phyloP scores from a whole-genome alignment of 2,329 filamentous ascomycete genomes.

The Talaromyces sp. region DNA sequence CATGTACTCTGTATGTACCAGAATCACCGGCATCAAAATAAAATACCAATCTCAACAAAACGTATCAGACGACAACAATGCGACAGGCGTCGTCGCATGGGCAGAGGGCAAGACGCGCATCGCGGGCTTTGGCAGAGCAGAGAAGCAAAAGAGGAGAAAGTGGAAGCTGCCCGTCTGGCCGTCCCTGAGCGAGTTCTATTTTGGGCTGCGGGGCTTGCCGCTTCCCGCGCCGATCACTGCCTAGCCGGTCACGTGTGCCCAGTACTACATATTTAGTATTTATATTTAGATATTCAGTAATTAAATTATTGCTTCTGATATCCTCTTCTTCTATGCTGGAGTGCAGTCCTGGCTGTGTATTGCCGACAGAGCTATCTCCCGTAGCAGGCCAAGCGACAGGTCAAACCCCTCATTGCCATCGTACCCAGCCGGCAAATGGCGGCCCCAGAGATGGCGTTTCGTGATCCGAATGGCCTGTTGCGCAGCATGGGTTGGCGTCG shows the following conservation, averaged over 20 bases:
- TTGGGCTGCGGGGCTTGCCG: constrained; percentile 12
- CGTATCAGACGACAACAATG: background rate
- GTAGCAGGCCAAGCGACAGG: background rate
- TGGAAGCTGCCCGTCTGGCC: background rate
- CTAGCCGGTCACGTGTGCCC: no score
- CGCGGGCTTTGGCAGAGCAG: background rate
- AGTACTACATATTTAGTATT: no score
- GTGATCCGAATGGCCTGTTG: background rate
- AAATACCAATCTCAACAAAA: background rate
- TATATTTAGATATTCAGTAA: no score
- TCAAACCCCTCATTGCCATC: background rate
- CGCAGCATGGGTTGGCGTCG: background rate
- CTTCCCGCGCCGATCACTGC: background rate
- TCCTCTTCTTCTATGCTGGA: no score
- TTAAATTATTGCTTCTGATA: no score
- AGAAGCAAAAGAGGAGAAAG: background rate
- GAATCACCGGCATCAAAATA: background rate
- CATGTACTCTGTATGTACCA: background rate
- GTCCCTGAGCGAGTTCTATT: constrained; percentile 10
- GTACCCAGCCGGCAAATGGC: background rate
- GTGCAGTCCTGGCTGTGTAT: no score
- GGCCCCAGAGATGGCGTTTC: background rate
- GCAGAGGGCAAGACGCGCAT: background rate
- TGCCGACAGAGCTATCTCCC: background rate
- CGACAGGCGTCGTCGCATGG: background rate